Evolutionary conservation across 1,284 basidiomycete genomes (phyloP).

Genomic region (Ganoderma meredithae): DNA sequence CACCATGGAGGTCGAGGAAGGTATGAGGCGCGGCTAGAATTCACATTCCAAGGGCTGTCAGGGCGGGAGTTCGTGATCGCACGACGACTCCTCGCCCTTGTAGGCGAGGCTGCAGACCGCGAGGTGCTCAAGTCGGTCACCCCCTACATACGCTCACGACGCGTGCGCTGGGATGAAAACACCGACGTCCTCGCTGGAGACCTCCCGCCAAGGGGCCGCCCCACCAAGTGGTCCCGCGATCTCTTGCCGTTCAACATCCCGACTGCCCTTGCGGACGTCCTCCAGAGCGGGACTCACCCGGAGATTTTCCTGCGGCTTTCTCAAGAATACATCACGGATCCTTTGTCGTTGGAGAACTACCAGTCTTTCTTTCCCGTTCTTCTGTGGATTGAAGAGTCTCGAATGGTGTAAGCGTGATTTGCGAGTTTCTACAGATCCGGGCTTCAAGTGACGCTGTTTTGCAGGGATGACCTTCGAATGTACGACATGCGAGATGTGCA

Average conservation of each 20-base stretch:
- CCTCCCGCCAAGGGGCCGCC: constrained; percentile 16
- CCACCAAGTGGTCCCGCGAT: constrained; percentile 27
- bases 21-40: constrained; percentile 34
- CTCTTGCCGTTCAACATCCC: constrained; percentile 25
- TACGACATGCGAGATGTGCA: constrained; percentile 58
- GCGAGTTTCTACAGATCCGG: not conserved
- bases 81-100: constrained; percentile 35
- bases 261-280: constrained; percentile 9
- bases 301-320: constrained; percentile 25
- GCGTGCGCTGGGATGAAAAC: constrained; percentile 20
- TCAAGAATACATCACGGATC: constrained; percentile 48
- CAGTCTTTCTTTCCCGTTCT: constrained; percentile 56
- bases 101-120: constrained; percentile 40
- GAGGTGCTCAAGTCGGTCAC: constrained; percentile 37
- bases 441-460: not conserved
- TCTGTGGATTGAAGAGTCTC: constrained; percentile 65
- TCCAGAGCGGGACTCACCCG: constrained; percentile 22
- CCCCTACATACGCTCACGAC: constrained; percentile 36
- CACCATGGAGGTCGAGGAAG: constrained; percentile 20
- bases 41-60: constrained; percentile 24
- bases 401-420: constrained; percentile 26
- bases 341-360: constrained; percentile 51
- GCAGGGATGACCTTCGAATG: constrained; percentile 59
- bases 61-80: constrained; percentile 40
- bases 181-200: constrained; percentile 14